Conservation (phyloP, 352 stramenopile species). For the Blastocystis sp. region DNA sequence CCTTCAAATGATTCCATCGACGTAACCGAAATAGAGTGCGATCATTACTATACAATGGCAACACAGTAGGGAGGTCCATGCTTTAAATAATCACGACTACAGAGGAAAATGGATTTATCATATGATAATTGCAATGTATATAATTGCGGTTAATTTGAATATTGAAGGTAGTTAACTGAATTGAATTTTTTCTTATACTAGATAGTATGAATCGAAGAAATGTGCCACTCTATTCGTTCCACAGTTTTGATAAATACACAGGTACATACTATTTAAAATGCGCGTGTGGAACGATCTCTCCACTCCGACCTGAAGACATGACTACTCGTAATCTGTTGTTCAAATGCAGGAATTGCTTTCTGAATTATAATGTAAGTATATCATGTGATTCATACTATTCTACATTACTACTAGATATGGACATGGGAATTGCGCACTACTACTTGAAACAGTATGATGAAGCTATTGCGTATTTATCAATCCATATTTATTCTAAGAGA, state of each 20-base stretch:
- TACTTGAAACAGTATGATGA: constrained; percentile 7
- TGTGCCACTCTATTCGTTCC: background rate
- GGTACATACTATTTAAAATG: constrained; percentile 2
- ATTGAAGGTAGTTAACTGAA: no score
- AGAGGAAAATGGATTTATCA: no score
- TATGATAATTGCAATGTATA: no score
- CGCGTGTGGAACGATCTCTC: background rate
- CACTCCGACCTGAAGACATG: background rate
- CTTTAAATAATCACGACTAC: no score
- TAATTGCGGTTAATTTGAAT: no score
- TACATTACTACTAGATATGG: background rate
- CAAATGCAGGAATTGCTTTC: background rate
- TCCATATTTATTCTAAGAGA: background rate
- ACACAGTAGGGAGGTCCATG: no score
- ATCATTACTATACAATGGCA: no score
- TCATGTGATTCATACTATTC: background rate
- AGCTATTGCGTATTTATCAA: background rate
- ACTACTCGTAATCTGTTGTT: background rate
- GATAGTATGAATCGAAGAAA: background rate
- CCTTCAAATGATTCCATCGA: no score
- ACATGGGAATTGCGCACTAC: constrained; percentile 21
- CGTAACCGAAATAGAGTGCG: no score
- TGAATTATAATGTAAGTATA: background rate
- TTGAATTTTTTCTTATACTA: no score
- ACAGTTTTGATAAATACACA: background rate